A percentile compares a stretch with the other conserved stretches of the same genome.
Conservation (phyloP, 768 basidiomycete genomes). For the Solioccasus polychromus region DNA sequence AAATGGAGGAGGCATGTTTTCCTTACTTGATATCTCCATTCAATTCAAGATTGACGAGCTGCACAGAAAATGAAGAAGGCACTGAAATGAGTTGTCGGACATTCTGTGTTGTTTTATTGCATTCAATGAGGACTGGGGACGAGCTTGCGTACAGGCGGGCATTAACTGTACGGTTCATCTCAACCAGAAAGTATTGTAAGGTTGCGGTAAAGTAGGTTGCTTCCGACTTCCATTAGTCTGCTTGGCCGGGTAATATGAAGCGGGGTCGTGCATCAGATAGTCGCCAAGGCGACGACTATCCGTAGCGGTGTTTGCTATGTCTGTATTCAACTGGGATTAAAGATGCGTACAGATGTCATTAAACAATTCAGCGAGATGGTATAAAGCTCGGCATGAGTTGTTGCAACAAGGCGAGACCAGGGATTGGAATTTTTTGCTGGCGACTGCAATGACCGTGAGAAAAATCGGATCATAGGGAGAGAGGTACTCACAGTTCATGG, state of each 20-base stretch:
- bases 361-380: conserved; percentile 6
- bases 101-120: too few species aligned
- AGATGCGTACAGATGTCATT: background rate
- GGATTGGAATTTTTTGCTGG: conserved; percentile 27
- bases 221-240: too few species aligned
- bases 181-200: background rate
- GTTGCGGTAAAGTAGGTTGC: too few species aligned
- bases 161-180: too few species aligned
- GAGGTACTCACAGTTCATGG: conserved; percentile 52
- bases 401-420: conserved; percentile 26
- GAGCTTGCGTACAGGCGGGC: background rate
- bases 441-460: conserved; percentile 14
- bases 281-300: too few species aligned
- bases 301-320: too few species aligned
- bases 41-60: background rate
- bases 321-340: background rate
- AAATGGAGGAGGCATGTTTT: conserved; percentile 82
- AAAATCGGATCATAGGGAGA: background rate
- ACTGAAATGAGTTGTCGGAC: conserved; percentile 46
- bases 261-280: too few species aligned
- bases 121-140: too few species aligned
- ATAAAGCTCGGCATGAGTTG: conserved; percentile 20
- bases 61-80: conserved; percentile 80
- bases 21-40: background rate
- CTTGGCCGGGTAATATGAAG: too few species aligned